Base-by-base conservation (phyloP, 1,284 basidiomycete genomes). In the Polyporus tsugae region DNA sequence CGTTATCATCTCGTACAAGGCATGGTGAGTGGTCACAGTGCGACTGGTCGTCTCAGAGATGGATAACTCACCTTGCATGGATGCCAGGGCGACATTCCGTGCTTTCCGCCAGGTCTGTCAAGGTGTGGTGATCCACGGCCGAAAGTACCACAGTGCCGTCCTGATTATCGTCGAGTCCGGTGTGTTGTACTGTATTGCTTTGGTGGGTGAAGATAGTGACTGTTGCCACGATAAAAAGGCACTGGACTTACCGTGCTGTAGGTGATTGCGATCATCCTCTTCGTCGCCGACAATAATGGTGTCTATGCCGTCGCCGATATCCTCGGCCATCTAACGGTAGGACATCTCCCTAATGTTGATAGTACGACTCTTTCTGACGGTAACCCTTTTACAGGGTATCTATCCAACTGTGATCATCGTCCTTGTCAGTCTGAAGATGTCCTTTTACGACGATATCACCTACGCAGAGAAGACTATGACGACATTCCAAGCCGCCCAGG, bases 81-180 rank as follows among this genome's bases (percentile, higher is more conserved):
- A 29, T 29, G 29, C n/a, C 44, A 46, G 44, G 44, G 10, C n/a
- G n/a, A 46, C 44, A 22, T 46, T 46, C n/a, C 44, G 44, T 22
- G 17, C 44, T 46, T 6, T 46, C 44, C n/a, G 44, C 44, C 44
- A 22, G 6, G 44, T 10, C n/a, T n/a, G 17, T 29, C 17, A 60
- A 55, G 44, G 58, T 35, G 35, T 65, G 44, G 46, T 60, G 33
- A 52, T 39, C 29, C 35, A 49, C 22, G 44, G 19, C 10, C 35
- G 44, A 29, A 60, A n/a, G 33, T 39, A 61, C 49, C 11, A 39
- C 44, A 55, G 64, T n/a, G 58, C 60, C 17, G 19, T 69, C 7
- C 44, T 65, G 13, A 41, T 69, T 36, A 52, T 69, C n/a, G 60
- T 65, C 10, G 68, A 69, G 52, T 69, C 68, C 2, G 68, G 68